phyloP scores from a whole-genome alignment of 768 basidiomycete genomes.

The Tylopilus vinaceipallidus region DNA sequence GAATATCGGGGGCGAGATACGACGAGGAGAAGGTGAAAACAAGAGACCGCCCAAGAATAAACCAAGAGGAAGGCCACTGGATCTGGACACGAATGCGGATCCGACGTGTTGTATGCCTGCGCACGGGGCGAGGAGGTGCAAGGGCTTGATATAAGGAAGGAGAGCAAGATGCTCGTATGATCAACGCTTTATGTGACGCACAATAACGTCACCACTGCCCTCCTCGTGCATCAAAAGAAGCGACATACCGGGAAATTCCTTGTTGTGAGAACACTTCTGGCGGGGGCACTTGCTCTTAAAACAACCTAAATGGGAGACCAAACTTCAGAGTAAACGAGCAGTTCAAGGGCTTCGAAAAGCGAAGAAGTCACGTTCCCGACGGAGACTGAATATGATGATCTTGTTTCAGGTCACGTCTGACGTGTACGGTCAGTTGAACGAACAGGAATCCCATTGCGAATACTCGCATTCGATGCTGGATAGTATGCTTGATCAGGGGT shows the following conservation, averaged over 20 bases:
- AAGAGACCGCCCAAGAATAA: neutral
- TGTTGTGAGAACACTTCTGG: constrained; percentile 15
- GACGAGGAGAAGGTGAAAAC: neutral
- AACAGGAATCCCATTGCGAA: neutral
- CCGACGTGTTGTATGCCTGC: constrained; percentile 23
- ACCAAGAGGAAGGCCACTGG: neutral
- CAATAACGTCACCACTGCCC: constrained; percentile 10
- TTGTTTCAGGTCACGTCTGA: neutral
- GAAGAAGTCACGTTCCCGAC: neutral
- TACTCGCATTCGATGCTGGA: neutral
- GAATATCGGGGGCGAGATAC: neutral
- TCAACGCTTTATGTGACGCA: constrained; percentile 24
- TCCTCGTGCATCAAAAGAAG: constrained; percentile 29
- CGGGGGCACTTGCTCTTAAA: neutral
- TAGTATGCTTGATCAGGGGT: constrained; percentile 1
- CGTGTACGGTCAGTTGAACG: neutral
- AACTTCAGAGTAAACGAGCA: neutral
- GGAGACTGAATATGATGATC: neutral
- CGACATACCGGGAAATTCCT: constrained; percentile 22
- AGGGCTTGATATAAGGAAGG: constrained; percentile 5
- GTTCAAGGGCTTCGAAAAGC: neutral
- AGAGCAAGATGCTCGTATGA: constrained; percentile 1
- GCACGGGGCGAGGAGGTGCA: constrained; percentile 18
- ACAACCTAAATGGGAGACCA: neutral
- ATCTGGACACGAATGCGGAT: constrained; percentile 9